Conservation (phyloP, 768 basidiomycete genomes). For the Russula sp. region DNA sequence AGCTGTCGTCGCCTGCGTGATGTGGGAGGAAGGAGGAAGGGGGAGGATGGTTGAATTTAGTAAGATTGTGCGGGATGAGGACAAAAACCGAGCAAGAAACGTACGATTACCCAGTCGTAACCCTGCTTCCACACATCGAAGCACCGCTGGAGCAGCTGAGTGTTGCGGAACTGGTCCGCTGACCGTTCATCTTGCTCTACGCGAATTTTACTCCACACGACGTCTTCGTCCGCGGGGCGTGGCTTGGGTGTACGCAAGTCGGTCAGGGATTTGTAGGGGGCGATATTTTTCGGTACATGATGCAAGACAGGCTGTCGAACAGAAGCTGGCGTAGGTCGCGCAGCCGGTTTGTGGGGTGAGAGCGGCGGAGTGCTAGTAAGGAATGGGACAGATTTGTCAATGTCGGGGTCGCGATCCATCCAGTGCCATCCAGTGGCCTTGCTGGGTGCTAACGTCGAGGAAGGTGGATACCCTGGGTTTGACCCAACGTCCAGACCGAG, state of each 20-base stretch:
- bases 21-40: background rate
- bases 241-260: conserved; percentile 43
- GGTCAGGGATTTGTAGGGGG: conserved; percentile 17
- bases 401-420: conserved; percentile 12
- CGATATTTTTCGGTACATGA: background rate
- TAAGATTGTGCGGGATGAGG: conserved; percentile 5
- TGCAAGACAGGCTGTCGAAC: conserved; percentile 10
- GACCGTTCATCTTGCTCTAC: conserved; percentile 66
- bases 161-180: conserved; percentile 65
- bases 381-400: conserved; percentile 28
- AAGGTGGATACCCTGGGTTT: conserved; percentile 14
- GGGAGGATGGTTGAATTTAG: background rate
- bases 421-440: conserved; percentile 22
- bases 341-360: conserved; percentile 13
- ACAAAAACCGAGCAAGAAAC: conserved; percentile 35
- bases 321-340: conserved; percentile 18
- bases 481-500: conserved; percentile 35
- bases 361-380: conserved; percentile 27
- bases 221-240: conserved; percentile 59
- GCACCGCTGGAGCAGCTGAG: conserved; percentile 62
- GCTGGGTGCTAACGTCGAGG: conserved; percentile 20
- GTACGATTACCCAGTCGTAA: conserved; percentile 68
- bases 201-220: conserved; percentile 75
- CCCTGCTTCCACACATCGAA: conserved; percentile 76
- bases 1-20: conserved; percentile 58